These are phyloP conservation scores for Angomonas deanei DNA, from an alignment of 208 protist genomes.

Conservation along the genomic window DNA sequence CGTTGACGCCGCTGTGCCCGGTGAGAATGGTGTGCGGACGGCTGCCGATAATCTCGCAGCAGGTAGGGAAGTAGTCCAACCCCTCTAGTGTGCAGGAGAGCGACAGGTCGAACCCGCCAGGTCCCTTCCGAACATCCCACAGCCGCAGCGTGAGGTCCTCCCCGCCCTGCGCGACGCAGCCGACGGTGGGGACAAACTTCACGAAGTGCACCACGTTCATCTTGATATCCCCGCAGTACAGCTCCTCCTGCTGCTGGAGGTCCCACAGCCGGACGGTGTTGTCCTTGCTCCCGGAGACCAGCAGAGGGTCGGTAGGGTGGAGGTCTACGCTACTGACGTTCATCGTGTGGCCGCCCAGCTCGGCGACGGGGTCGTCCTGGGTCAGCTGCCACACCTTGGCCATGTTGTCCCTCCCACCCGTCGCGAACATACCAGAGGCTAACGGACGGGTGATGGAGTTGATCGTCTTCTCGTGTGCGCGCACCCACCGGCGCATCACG, in stretches of 20 bases:
- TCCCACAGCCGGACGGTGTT: slow-evolving; percentile 79
- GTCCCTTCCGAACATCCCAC: slow-evolving; percentile 59
- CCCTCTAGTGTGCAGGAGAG: slow-evolving; percentile 42
- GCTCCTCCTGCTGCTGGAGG: slow-evolving; percentile 33
- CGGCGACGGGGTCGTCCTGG: slow-evolving; percentile 22
- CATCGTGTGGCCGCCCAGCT: slow-evolving; percentile 48
- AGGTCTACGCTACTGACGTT: slow-evolving; percentile 53
- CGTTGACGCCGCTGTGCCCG: slow-evolving; percentile 71
- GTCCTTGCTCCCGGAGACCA: slow-evolving; percentile 69
- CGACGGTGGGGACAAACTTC: slow-evolving; percentile 41
- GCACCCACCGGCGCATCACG: slow-evolving; percentile 41
- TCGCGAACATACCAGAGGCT: slow-evolving; percentile 38
- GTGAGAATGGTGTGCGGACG: slow-evolving; percentile 41
- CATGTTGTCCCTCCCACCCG: slow-evolving; percentile 47
- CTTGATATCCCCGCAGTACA: slow-evolving; percentile 63
- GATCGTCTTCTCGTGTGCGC: slow-evolving; percentile 50
- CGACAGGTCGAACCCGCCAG: slow-evolving; percentile 19
- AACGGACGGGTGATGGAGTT: slow-evolving; percentile 51
- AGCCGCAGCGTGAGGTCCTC: slow-evolving; percentile 61
- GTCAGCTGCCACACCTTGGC: slow-evolving; percentile 64
- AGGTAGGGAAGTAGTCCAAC: slow-evolving; percentile 64
- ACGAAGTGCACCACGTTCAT: slow-evolving; percentile 75
- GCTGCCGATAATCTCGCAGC: slow-evolving; percentile 30
- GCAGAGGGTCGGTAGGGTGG: slow-evolving; percentile 15
- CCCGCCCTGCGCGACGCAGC: slow-evolving; percentile 63